These are phyloP conservation scores for Peziza echinospora DNA, from an alignment of 495 filamentous ascomycete genomes.

Conservation along the genomic window DNA sequence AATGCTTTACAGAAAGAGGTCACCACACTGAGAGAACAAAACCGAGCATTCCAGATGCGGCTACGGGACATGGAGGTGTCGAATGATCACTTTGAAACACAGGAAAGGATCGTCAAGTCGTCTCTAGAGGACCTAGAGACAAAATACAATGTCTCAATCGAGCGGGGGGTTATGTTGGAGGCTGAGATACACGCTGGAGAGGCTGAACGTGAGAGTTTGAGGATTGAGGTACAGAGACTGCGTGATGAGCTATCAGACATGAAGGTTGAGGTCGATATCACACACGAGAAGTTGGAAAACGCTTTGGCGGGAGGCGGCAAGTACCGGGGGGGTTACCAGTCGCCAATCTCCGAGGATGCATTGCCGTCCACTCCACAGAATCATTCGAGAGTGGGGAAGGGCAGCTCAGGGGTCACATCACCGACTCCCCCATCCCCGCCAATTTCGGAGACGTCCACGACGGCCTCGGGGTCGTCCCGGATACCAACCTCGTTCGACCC, in stretches of 20 bases:
- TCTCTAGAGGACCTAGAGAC: conserved; percentile 92
- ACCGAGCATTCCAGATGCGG: conserved; percentile 57
- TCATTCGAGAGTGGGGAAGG: conserved; percentile 6
- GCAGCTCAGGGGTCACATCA: not conserved
- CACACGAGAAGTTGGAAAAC: conserved; percentile 70
- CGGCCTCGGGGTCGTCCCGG: conserved; percentile 28
- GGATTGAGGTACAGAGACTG: conserved; percentile 73
- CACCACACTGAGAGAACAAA: conserved; percentile 64
- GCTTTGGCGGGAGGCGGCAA: conserved; percentile 30
- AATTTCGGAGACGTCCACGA: conserved; percentile 55
- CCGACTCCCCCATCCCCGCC: conserved; percentile 36
- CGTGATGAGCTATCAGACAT: conserved; percentile 80
- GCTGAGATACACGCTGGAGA: conserved; percentile 81
- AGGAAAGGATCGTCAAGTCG: conserved; percentile 79
- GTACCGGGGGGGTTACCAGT: conserved; percentile 22
- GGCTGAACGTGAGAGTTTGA: conserved; percentile 64
- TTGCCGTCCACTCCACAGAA: conserved; percentile 15
- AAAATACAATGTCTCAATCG: conserved; percentile 86
- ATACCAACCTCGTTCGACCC: conserved; percentile 20
- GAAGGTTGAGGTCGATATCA: conserved; percentile 83
- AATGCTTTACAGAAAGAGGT: conserved; percentile 86
- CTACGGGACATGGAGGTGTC: conserved; percentile 89
- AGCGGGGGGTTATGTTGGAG: conserved; percentile 77
- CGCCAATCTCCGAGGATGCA: conserved; percentile 27
- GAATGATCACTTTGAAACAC: conserved; percentile 94